Evolutionary conservation across 768 basidiomycete species (phyloP), one percentile per base, ranked within the genome.

Genomic region (Calvatia gigantea): DNA sequence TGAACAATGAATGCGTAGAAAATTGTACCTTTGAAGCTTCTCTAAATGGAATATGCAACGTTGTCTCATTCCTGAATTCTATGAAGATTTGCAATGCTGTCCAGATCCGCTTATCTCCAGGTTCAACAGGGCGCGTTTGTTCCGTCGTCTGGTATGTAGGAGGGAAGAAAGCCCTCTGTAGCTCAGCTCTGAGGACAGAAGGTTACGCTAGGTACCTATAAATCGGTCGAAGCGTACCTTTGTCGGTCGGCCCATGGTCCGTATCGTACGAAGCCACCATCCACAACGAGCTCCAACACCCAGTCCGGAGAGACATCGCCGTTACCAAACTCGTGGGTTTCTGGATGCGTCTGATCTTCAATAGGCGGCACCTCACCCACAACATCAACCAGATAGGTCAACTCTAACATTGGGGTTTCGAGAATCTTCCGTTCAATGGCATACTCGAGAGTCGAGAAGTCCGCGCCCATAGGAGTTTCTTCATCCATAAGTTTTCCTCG

Each of bases 161-260:
- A 4, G 96, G 96, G 59, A 94, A 93, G 69, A 98, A 95, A 0
- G 80, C 73, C 35, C 75, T 79, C 67, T 97, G 95, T 19, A 98
- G 70, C 56, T 90, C 82, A 12, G 76, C 82, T 43, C 93, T 90
- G 62, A 6, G 9, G 57, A 31, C 28, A 41, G 21, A 60, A 32
- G 32, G 31, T 27, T 58, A 28, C 57, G 42, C 58, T 3, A 55
- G 45, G 33, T n/a, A n/a, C n/a, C n/a, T n/a, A 21, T 27, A 33
- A 28, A 49, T 29, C 25, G 37, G 39, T 14, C 25, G 21, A 11
- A 49, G 19, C 57, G 62, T 64, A 86, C 91, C 94, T 78, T 69
- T 97, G 96, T 23, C 95, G 80, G 71, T 98, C 96, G 21, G 94
- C 89, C 96, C 96, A 98, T 3, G 96, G 96, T 4, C 96, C 96